These are phyloP conservation scores for Salix dunnii DNA, from an alignment of 345 rosid genomes.

Conservation along the genomic window DNA sequence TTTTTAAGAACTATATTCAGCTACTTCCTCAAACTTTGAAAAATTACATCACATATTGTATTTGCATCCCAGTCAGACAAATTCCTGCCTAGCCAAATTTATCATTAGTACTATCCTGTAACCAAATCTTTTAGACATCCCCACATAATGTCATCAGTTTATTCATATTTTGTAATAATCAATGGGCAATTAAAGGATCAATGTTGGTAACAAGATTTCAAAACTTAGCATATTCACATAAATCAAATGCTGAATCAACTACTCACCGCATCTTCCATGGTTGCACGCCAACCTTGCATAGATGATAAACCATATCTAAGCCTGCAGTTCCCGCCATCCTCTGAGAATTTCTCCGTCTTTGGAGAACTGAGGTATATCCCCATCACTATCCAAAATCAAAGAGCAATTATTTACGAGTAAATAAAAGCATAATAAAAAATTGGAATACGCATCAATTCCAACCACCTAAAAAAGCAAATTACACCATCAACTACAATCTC, in stretches of 20 bases:
- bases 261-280: constrained; percentile 99
- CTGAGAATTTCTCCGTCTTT: constrained; percentile 88
- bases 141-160: neutral
- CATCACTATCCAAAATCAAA: constrained; percentile 45
- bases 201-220: neutral
- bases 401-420: neutral
- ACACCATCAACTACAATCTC: neutral
- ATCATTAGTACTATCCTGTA: neutral
- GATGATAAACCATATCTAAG: constrained; percentile 88
- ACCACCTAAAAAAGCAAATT: neutral
- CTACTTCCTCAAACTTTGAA: neutral
- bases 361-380: constrained; percentile 94
- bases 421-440: neutral
- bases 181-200: neutral
- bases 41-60: neutral
- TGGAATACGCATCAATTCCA: neutral
- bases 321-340: constrained; percentile 72
- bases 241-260: constrained; percentile 6
- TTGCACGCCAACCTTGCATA: constrained; percentile 99
- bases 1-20: neutral
- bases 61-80: neutral
- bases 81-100: neutral
- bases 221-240: neutral
- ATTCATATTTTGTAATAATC: neutral
- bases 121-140: neutral